Evolutionary conservation across 345 rosid genomes (phyloP).

Genomic region (Linum tenue): DNA sequence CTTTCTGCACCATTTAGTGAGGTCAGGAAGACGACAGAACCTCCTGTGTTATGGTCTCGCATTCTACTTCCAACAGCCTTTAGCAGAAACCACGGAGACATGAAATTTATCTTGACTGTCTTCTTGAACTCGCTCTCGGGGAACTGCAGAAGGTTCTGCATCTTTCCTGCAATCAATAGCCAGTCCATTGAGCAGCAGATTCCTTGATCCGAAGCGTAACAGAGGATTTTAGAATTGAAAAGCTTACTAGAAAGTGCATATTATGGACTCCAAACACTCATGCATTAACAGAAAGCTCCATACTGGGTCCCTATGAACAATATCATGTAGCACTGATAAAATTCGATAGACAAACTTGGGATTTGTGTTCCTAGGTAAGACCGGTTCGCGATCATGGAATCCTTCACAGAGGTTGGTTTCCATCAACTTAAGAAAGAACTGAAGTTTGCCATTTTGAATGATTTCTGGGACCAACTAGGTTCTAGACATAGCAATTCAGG

Average conservation of each 20-base stretch:
- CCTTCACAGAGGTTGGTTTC: too few relatives aligned
- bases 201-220: too few relatives aligned
- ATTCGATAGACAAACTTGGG: too few relatives aligned
- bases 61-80: slow-evolving; percentile 65
- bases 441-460: neutral
- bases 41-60: slow-evolving; percentile 50
- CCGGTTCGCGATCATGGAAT: too few relatives aligned
- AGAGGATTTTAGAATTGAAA: neutral
- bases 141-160: slow-evolving; percentile 52
- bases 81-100: slow-evolving; percentile 70
- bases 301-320: too few relatives aligned
- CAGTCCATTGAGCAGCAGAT: neutral
- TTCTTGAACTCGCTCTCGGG: slow-evolving; percentile 53
- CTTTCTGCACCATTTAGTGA: slow-evolving; percentile 61
- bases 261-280: neutral
- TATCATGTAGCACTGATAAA: too few relatives aligned
- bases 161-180: slow-evolving; percentile 37
- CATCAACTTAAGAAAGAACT: neutral
- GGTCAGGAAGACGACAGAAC: slow-evolving; percentile 60
- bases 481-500: too few relatives aligned
- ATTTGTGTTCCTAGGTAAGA: too few relatives aligned
- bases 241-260: neutral
- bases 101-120: slow-evolving; percentile 45
- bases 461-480: neutral
- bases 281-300: too few relatives aligned